Evolutionary conservation across 2,329 filamentous ascomycete genomes (phyloP).

Genomic region (Fusarium bulbicola): DNA sequence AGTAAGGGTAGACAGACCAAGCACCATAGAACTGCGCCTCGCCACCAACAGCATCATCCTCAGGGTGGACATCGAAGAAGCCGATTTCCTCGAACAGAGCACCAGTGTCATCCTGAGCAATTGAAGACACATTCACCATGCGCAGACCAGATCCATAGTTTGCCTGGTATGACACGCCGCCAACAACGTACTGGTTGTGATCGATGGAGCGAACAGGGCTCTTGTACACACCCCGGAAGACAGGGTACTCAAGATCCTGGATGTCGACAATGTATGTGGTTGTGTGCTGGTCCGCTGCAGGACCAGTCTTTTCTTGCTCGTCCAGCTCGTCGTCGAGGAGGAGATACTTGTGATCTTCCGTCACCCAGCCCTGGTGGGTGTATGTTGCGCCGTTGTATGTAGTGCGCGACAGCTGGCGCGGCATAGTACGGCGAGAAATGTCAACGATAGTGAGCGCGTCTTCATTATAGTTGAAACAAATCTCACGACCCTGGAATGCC

Average conservation of each 20-base stretch:
- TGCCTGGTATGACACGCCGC: slow-evolving; percentile 4
- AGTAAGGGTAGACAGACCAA: slow-evolving; percentile 59
- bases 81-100: slow-evolving; percentile 5
- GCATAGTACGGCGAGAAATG: slow-evolving; percentile 5
- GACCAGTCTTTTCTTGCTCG: slow-evolving; percentile 53
- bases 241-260: slow-evolving; percentile 50
- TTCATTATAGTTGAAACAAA: slow-evolving; percentile 14
- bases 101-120: slow-evolving; percentile 1
- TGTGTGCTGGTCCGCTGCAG: slow-evolving; percentile 51
- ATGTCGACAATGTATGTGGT: slow-evolving; percentile 62
- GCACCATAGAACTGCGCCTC: slow-evolving; percentile 51
- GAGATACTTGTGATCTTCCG: slow-evolving; percentile 53
- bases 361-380: slow-evolving; percentile 62
- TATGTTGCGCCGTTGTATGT: slow-evolving; percentile 9
- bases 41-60: slow-evolving; percentile 53
- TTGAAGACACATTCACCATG: slow-evolving; percentile 4
- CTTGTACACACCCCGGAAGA: slow-evolving; percentile 35
- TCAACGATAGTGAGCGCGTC: slow-evolving; percentile 11
- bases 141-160: neutral
- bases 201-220: slow-evolving; percentile 10
- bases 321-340: slow-evolving; percentile 64
- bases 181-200: slow-evolving; percentile 2
- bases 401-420: slow-evolving; percentile 5
- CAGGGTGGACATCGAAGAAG: slow-evolving; percentile 2
- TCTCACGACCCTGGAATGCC: slow-evolving; percentile 1